A percentile compares a stretch with the other conserved stretches of the same genome.
phyloP scores from a whole-genome alignment of 2,329 filamentous ascomycete species.

The Aspergillus latus region DNA sequence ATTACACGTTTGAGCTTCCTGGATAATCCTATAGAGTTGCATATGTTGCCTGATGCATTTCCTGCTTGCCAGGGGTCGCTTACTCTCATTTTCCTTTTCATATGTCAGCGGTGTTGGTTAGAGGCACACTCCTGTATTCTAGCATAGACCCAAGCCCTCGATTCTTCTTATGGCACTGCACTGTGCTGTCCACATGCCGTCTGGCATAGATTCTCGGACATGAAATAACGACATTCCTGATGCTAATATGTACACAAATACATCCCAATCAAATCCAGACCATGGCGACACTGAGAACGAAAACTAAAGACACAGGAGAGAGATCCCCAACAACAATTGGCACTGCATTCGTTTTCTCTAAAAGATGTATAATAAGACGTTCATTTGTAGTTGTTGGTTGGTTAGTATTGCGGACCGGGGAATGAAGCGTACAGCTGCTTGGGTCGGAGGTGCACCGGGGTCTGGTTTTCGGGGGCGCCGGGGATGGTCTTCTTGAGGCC shows the following conservation, averaged over 20 bases:
- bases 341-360: constrained; percentile 9
- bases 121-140: constrained; percentile 16
- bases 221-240: constrained; percentile 31
- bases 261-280: constrained; percentile 24
- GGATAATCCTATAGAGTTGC: background rate
- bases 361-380: background rate
- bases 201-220: background rate
- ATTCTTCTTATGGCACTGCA: background rate
- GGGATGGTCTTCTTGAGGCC: constrained; percentile 80
- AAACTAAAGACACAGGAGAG: constrained; percentile 23
- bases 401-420: constrained; percentile 40
- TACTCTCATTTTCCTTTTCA: background rate
- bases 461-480: constrained; percentile 66
- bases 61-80: background rate
- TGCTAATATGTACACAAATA: constrained; percentile 43
- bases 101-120: constrained; percentile 13
- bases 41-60: background rate
- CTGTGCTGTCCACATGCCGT: background rate
- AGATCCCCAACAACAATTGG: background rate
- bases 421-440: constrained; percentile 47
- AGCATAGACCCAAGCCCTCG: constrained; percentile 13
- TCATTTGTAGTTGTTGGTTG: background rate
- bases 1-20: background rate
- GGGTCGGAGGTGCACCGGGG: constrained; percentile 71
- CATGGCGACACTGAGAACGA: constrained; percentile 23